Percentiles rank a stretch among this genome's conserved stretches.
These are phyloP conservation scores for Backusella parvicylindrica DNA, from an alignment of 192 early-diverging fungal species.

Conservation along the genomic window DNA sequence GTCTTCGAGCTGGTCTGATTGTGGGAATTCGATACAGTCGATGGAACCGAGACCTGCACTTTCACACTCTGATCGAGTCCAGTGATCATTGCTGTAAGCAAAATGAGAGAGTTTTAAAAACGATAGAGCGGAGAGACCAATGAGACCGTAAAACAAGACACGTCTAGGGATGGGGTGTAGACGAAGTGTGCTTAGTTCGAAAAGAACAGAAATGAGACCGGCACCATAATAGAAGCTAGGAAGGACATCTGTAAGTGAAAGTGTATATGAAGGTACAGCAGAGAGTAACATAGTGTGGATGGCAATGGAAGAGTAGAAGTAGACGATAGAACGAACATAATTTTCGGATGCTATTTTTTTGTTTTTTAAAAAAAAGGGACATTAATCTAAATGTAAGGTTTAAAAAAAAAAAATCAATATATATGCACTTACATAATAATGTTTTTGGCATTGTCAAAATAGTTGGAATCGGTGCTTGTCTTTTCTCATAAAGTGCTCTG, in stretches of 20 bases:
- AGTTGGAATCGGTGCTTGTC: background rate
- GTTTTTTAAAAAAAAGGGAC: background rate
- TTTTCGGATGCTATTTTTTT: background rate
- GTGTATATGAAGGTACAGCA: background rate
- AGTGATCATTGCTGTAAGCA: background rate
- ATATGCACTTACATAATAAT: background rate
- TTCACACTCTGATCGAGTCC: conserved; percentile 1
- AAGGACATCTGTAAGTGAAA: background rate
- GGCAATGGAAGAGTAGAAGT: background rate
- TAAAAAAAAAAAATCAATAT: background rate
- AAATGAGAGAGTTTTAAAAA: background rate
- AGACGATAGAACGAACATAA: background rate
- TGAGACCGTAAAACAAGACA: background rate
- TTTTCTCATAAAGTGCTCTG: background rate
- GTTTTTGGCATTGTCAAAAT: background rate
- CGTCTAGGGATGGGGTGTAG: background rate
- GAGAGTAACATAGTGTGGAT: background rate
- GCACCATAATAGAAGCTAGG: background rate
- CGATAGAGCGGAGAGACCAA: background rate
- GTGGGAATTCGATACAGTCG: conserved; percentile 5
- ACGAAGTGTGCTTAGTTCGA: background rate
- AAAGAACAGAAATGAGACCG: background rate
- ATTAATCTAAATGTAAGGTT: too few species aligned
- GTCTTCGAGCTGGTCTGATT: background rate
- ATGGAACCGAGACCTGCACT: background rate